phyloP scores from a whole-genome alignment of 176 grass and related monocot genomes.

The Saccharum spontaneum region DNA sequence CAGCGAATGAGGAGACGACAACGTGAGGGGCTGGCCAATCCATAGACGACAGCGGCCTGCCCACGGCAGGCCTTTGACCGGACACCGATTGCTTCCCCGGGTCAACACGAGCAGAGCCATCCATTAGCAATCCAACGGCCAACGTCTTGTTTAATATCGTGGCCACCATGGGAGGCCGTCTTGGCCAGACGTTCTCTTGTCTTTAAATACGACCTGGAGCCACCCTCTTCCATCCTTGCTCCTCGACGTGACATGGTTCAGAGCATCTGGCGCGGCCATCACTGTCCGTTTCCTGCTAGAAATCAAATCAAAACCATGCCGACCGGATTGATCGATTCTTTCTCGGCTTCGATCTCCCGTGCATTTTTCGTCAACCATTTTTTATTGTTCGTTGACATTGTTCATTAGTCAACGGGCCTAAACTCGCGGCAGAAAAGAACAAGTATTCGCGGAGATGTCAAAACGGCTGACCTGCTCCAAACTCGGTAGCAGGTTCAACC shows the following conservation, averaged over 20 bases:
- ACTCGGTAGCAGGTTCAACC: constrained; percentile 19
- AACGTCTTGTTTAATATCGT: no score
- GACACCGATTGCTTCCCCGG: no score
- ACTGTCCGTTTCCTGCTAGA: not conserved
- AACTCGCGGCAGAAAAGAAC: not conserved
- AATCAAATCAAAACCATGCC: not conserved
- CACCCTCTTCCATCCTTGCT: not conserved
- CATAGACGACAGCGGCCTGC: no score
- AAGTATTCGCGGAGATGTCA: not conserved
- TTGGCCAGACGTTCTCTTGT: no score
- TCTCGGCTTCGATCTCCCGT: not conserved
- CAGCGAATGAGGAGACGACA: no score
- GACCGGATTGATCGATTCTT: not conserved
- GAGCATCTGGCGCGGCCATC: not conserved
- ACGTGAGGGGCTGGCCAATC: no score
- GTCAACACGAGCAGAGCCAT: no score
- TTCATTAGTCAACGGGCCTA: not conserved
- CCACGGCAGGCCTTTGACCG: no score
- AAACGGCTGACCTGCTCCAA: constrained; percentile 39
- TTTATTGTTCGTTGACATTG: not conserved
- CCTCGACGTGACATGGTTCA: not conserved
- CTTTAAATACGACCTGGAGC: not conserved
- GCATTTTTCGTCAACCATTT: constrained; percentile 3
- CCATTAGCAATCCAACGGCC: no score
- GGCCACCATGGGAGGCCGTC: no score